These are phyloP conservation scores for Talaromyces sp. DNA, from an alignment of 2,329 filamentous ascomycete species.

Conservation along the genomic window DNA sequence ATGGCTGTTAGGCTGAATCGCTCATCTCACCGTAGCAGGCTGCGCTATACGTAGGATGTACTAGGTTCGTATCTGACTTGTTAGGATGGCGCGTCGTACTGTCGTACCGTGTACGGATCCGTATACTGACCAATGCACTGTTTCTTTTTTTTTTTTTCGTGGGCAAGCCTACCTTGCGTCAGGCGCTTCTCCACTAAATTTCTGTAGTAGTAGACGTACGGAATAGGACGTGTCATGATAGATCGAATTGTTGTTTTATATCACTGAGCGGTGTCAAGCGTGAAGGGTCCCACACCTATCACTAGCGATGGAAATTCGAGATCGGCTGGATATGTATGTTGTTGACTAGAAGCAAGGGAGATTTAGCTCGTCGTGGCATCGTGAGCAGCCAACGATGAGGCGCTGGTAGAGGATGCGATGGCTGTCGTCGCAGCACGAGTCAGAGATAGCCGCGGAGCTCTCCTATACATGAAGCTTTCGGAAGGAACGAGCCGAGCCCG, in stretches of 20 bases:
- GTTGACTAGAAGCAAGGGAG: neutral
- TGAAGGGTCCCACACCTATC: neutral
- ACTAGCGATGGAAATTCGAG: neutral
- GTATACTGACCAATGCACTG: neutral
- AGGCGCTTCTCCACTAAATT: neutral
- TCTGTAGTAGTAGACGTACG: neutral
- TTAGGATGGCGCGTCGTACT: too few species aligned
- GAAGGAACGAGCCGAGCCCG: conserved; percentile 9
- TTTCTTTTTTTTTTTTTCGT: neutral
- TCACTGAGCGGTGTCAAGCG: neutral
- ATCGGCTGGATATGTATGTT: neutral
- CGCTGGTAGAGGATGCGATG: neutral
- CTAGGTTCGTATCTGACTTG: too few species aligned
- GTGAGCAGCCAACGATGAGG: neutral
- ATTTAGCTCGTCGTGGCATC: neutral
- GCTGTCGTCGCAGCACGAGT: too few species aligned
- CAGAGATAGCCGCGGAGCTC: neutral
- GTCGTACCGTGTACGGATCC: too few species aligned
- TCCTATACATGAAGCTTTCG: conserved; percentile 1
- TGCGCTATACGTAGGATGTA: neutral
- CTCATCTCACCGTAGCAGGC: neutral
- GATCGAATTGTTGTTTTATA: neutral
- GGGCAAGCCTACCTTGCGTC: neutral
- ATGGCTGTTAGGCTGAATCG: neutral
- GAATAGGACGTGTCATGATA: neutral